phyloP scores from a whole-genome alignment of 2,329 filamentous ascomycete species.

The Colletotrichum nymphaeae region DNA sequence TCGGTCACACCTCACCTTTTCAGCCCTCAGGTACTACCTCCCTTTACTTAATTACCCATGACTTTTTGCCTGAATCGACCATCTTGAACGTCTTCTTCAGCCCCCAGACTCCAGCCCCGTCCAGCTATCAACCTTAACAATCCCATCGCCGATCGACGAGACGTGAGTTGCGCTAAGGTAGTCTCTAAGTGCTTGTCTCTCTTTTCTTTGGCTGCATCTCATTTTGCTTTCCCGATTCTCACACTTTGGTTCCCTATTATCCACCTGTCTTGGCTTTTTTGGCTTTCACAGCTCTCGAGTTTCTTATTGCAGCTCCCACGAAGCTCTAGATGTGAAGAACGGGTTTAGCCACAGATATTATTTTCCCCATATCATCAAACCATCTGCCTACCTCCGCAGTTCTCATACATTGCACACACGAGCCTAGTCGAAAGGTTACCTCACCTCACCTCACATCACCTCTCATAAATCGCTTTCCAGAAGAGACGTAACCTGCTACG shows the following conservation, averaged over 20 bases:
- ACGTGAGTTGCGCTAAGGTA: neutral
- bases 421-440: neutral
- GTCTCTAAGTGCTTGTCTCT: neutral
- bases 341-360: neutral
- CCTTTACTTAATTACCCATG: neutral
- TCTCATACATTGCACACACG: neutral
- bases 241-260: neutral
- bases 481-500: neutral
- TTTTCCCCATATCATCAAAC: neutral
- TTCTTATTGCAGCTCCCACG: neutral
- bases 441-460: neutral
- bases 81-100: conserved; percentile 1
- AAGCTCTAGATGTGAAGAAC: neutral
- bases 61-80: neutral
- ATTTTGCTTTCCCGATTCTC: neutral
- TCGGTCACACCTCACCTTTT: neutral
- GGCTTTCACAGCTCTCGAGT: neutral
- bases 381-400: neutral
- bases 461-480: neutral
- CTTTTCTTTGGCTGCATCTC: neutral
- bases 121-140: conserved; percentile 9
- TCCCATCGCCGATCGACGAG: conserved; percentile 3
- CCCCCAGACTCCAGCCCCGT: neutral
- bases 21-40: neutral
- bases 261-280: neutral